Base-by-base conservation (phyloP, 1,139 yeast species). In the Hanseniaspora uvarum region DNA sequence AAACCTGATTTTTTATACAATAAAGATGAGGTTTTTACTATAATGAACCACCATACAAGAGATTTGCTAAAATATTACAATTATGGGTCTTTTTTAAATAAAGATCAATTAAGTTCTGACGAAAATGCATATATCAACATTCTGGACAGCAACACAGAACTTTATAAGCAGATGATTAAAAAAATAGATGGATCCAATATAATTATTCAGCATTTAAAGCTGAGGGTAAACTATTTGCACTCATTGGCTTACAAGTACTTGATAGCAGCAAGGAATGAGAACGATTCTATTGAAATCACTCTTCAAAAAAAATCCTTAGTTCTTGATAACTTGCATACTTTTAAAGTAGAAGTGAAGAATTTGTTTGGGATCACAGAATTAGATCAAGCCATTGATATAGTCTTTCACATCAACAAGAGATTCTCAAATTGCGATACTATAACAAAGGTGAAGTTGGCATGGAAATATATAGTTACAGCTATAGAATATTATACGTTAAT, bases 161-260 rank as follows among this genome's bases (percentile, higher is more conserved):
- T 50, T 5, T 50, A 43, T 21, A 34, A 37, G 11, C 10, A n/a
- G 12, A 1, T 47, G 34, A 31, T 48, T 2, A 18, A 26, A 7
- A 28, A 39, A 18, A 21, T 34, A 7, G 7, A 39, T 11, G 55
- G 55, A 0, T 23, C 38, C 12, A 33, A 47, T 23, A 30, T 53
- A 21, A 53, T 53, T 2, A 23, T 47, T 4, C 47, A 41, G 12
- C 40, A 53, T 11, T 26, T 53, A 34, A 47, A 37, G 18, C n/a
- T 53, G 5, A 53, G 40, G 43, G 34, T 53, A 24, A 33, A 40
- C 14, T 14, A 38, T 19, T 11, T 53, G 16, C 47, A 47, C 3
- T 41, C 55, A n/a, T 16, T 53, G 5, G 49, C 45, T 4, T 53
- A 53, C 33, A 47, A 48, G 43, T 48, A 47, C n/a, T 24, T 53